Evolutionary conservation across 2,329 filamentous ascomycete genomes (phyloP).

Genomic region (Teratosphaeria nubilosa): DNA sequence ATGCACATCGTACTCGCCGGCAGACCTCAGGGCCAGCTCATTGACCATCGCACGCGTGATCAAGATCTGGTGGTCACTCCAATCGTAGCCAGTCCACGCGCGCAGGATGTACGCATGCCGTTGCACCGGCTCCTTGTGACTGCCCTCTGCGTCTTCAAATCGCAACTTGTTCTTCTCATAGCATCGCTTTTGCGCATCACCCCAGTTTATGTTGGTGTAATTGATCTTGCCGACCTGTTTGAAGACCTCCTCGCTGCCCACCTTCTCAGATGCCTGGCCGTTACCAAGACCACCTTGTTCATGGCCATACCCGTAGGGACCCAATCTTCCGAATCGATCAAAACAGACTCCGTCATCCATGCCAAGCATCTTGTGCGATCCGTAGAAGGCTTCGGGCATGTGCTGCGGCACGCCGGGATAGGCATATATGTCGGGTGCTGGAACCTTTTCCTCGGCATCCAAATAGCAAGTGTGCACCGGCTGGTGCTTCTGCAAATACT

Average conservation of each 20-base stretch:
- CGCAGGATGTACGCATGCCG: slow-evolving; percentile 78
- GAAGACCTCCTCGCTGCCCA: slow-evolving; percentile 41
- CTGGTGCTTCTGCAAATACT: slow-evolving; percentile 40
- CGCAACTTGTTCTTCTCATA: slow-evolving; percentile 40
- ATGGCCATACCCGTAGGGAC: slow-evolving; percentile 39
- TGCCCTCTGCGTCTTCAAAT: slow-evolving; percentile 27
- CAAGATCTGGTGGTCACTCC: slow-evolving; percentile 68
- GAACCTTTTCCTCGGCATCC: slow-evolving; percentile 47
- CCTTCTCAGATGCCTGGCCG: slow-evolving; percentile 33
- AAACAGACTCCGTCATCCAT: slow-evolving; percentile 40
- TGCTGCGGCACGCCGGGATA: slow-evolving; percentile 47
- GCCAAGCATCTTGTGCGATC: slow-evolving; percentile 38
- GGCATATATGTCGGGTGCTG: slow-evolving; percentile 53
- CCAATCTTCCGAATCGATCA: slow-evolving; percentile 41
- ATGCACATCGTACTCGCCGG: slow-evolving; percentile 78
- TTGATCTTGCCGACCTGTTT: slow-evolving; percentile 38
- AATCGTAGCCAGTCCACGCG: slow-evolving; percentile 73
- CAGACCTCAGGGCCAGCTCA: slow-evolving; percentile 69
- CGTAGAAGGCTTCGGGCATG: slow-evolving; percentile 38
- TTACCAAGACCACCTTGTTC: slow-evolving; percentile 41
- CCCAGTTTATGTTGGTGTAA: slow-evolving; percentile 41
- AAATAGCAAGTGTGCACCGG: slow-evolving; percentile 53
- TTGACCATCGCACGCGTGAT: slow-evolving; percentile 75
- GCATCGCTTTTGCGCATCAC: slow-evolving; percentile 37
- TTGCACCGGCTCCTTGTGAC: slow-evolving; percentile 30